Evolutionary conservation across 306 rosid genomes (phyloP), one percentile per base, ranked within the genome.

Genomic region (Arachis stenosperma): DNA sequence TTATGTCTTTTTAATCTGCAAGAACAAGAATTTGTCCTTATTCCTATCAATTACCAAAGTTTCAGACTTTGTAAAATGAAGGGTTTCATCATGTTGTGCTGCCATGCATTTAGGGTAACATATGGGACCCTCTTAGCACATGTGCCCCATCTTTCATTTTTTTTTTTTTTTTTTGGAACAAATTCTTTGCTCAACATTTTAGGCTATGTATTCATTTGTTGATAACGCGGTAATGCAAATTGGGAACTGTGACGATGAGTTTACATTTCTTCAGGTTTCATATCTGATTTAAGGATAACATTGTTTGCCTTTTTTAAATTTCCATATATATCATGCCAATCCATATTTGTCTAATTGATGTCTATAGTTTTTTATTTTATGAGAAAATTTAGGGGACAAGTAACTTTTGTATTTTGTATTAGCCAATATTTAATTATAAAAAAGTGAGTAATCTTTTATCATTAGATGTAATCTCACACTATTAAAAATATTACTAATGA

Each of bases 101-200:
- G 87, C 69, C 55, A 14, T 67, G 77, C 79, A 76, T 63, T 83
- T 81, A 72, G 68, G 76, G 84, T 74, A 82, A 69, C 88, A 74
- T 44, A 84, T 87, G 87, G 91, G 82, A 52, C 88, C 92, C 75
- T 71, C 40, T 27, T 13, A 48, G 33, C 77, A 62, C 77, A 53
- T 61, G 78, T 74, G 5, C 71, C 66, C 73, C 37, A 33, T 33
- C 37, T 33, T 33, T 33, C 7, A 10, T 13, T 5, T 63, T 60
- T 51, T 27, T 5, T 63, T 60, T 51, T 27, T 57, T 15, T 27
- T 48, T 81, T 13, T 59, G 54, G 76, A 75, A 72, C 73, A 55
- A 53, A 58, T 72, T 83, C 73, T 70, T 75, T 41, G 51, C 71
- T 78, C 71, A 47, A 59, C 58, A 73, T 62, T 61, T 81, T 73